Conservation (phyloP, 1,284 basidiomycete genomes). For the Papiliotrema terrestris region DNA sequence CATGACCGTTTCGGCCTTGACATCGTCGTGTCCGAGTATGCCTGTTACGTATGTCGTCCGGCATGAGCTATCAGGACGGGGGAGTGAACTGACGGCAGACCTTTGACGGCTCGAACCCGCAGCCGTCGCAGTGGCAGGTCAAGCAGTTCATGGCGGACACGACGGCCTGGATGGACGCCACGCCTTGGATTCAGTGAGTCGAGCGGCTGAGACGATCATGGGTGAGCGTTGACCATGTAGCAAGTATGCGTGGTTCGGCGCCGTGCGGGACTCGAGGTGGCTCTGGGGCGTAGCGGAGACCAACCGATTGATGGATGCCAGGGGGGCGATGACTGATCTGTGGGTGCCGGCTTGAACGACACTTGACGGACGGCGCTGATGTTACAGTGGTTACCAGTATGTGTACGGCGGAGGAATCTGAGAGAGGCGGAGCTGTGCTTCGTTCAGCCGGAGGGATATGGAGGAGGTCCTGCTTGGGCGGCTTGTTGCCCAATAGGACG, state of each 20-base stretch:
- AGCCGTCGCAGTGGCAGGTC: slow-evolving; percentile 5
- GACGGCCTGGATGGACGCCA: slow-evolving; percentile 32
- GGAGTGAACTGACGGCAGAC: background rate
- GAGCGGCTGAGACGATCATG: slow-evolving; percentile 1
- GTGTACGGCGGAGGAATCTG: background rate
- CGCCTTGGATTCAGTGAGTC: slow-evolving; percentile 23
- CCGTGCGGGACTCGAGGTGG: slow-evolving; percentile 12
- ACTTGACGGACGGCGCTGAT: background rate
- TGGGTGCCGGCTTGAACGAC: slow-evolving; percentile 20
- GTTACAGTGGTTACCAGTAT: background rate
- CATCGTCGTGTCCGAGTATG: slow-evolving; percentile 15
- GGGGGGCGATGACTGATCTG: slow-evolving; percentile 29
- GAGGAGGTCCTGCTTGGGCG: too few relatives aligned
- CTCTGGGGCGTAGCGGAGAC: slow-evolving; percentile 31
- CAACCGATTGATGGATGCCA: slow-evolving; percentile 33
- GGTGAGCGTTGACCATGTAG: slow-evolving; percentile 4
- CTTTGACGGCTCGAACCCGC: slow-evolving; percentile 6
- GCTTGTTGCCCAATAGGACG: too few relatives aligned
- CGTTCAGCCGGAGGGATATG: background rate
- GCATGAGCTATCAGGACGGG: background rate
- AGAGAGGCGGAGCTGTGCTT: background rate
- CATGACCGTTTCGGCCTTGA: slow-evolving; percentile 15
- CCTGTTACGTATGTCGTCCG: slow-evolving; percentile 14
- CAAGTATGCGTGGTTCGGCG: slow-evolving; percentile 32
- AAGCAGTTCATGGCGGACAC: slow-evolving; percentile 20